Conservation (phyloP, 2,329 filamentous ascomycete genomes). For the Fusarium fujikuroi region DNA sequence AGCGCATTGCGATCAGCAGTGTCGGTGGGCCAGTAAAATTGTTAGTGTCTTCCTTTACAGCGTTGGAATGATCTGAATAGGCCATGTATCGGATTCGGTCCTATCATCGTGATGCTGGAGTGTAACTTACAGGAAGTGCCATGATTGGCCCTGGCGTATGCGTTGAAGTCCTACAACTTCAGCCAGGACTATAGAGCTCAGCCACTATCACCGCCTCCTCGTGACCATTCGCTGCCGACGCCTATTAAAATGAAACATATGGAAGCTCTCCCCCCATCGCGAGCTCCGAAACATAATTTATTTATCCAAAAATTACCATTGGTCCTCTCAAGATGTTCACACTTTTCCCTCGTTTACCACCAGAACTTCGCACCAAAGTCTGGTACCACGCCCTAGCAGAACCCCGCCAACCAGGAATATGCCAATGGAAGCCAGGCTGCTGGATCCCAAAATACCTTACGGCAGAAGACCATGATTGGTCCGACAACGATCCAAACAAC, state of each 20-base stretch:
- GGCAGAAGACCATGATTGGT: background rate
- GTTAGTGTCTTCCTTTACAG: background rate
- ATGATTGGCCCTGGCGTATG: background rate
- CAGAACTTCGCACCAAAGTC: slow-evolving; percentile 21
- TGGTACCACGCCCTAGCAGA: slow-evolving; percentile 11
- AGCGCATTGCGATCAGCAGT: background rate
- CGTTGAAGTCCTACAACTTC: background rate
- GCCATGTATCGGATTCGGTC: background rate
- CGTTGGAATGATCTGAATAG: background rate
- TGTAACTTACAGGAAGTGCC: background rate
- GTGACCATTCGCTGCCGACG: background rate
- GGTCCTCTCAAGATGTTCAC: background rate
- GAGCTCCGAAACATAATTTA: rapidly evolving
- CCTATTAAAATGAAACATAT: background rate
- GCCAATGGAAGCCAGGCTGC: background rate
- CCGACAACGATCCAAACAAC: background rate
- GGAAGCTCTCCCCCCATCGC: too few relatives aligned
- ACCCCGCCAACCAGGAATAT: background rate
- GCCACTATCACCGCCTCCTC: background rate
- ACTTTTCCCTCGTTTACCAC: background rate
- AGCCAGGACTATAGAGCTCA: background rate
- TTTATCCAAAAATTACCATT: rapidly evolving
- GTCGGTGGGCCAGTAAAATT: background rate
- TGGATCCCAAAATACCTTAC: slow-evolving; percentile 2
- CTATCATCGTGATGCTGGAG: background rate